Conservation (phyloP, 768 basidiomycete species). For the Ramaria sp. region DNA sequence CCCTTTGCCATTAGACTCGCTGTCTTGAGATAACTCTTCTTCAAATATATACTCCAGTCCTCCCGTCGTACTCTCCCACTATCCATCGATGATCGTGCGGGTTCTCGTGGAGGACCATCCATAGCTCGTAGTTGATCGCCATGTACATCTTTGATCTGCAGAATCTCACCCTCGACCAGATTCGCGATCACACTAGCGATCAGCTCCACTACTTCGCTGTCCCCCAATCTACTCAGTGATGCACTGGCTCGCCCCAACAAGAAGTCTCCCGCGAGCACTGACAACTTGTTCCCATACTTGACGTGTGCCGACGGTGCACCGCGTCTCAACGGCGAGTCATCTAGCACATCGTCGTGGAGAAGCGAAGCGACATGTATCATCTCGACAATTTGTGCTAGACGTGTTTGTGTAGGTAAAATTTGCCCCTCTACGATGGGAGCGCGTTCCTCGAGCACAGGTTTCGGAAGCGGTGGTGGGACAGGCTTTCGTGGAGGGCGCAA, state of each 20-base stretch:
- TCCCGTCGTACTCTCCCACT: constrained; percentile 26
- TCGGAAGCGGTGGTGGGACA: constrained; percentile 23
- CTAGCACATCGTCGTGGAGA: constrained; percentile 86
- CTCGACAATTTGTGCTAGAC: constrained; percentile 92
- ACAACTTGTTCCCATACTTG: constrained; percentile 84
- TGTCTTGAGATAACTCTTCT: constrained; percentile 90
- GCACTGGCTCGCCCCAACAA: constrained; percentile 85
- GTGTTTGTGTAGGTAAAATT: constrained; percentile 79
- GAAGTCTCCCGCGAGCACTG: constrained; percentile 93
- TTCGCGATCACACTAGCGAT: constrained; percentile 88
- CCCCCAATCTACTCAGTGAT: constrained; percentile 77
- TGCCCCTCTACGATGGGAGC: constrained; percentile 22
- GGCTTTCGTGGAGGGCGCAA: constrained; percentile 41
- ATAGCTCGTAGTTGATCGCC: constrained; percentile 24
- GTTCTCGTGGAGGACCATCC: background rate
- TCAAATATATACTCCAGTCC: constrained; percentile 70
- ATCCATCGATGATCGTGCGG: constrained; percentile 14
- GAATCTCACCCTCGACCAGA: constrained; percentile 91
- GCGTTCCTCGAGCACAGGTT: constrained; percentile 19
- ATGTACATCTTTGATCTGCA: constrained; percentile 55
- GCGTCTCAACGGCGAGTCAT: constrained; percentile 62
- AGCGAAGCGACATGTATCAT: constrained; percentile 96
- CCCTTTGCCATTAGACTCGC: constrained; percentile 87
- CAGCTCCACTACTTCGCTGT: constrained; percentile 85
- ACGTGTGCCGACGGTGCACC: constrained; percentile 56